Evolutionary conservation across 2,329 filamentous ascomycete species (phyloP).

Genomic region (Colletotrichum cereale): DNA sequence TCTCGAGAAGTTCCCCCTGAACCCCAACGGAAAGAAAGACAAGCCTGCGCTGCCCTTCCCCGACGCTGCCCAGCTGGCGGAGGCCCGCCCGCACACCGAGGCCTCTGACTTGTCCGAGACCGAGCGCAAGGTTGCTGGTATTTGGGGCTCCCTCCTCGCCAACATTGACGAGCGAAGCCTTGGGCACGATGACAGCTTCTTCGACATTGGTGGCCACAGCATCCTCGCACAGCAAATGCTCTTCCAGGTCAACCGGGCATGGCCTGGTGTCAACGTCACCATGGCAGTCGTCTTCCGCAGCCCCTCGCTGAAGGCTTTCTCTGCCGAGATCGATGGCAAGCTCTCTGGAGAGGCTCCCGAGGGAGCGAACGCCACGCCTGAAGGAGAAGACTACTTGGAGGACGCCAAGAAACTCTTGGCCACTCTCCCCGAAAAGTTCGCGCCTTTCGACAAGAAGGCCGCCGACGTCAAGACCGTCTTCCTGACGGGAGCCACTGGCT

Average conservation of each 20-base stretch:
- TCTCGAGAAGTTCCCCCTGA: constrained; percentile 71
- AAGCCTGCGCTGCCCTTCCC: constrained; percentile 84
- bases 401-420: constrained; percentile 50
- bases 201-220: constrained; percentile 55
- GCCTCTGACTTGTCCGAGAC: constrained; percentile 66
- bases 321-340: constrained; percentile 63
- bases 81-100: constrained; percentile 3
- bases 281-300: constrained; percentile 79
- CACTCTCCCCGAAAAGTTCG: constrained; percentile 1
- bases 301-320: constrained; percentile 63
- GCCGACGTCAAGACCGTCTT: constrained; percentile 77
- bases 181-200: constrained; percentile 48
- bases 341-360: constrained; percentile 49
- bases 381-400: constrained; percentile 57
- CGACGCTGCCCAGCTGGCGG: constrained; percentile 45
- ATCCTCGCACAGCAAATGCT: constrained; percentile 78
- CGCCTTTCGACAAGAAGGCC: constrained; percentile 31
- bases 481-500: constrained; percentile 90
- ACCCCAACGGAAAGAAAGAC: constrained; percentile 86
- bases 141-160: constrained; percentile 43
- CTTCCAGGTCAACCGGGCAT: constrained; percentile 68
- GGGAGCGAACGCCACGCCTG: constrained; percentile 62
- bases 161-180: constrained; percentile 56
- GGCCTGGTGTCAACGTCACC: constrained; percentile 64
- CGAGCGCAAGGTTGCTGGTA: constrained; percentile 61